These are phyloP conservation scores for Pisolithus sp. DNA, from an alignment of 768 basidiomycete species.

Conservation along the genomic window DNA sequence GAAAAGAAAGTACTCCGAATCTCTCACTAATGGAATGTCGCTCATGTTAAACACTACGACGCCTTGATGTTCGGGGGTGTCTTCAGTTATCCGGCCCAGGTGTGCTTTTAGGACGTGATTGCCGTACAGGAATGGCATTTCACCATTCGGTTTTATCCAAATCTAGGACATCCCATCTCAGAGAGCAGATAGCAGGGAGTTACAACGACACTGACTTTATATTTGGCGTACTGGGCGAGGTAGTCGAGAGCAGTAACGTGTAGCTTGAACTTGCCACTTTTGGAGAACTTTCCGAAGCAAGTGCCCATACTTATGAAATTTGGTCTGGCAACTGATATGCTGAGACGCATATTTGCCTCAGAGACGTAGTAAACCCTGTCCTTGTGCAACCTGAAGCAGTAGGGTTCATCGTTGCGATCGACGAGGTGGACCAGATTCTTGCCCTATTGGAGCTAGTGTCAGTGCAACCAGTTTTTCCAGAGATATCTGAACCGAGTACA, in stretches of 20 bases:
- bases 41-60: slow-evolving; percentile 96
- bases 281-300: slow-evolving; percentile 96
- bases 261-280: slow-evolving; percentile 95
- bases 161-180: slow-evolving; percentile 44
- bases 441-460: slow-evolving; percentile 46
- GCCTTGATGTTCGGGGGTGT: slow-evolving; percentile 97
- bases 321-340: slow-evolving; percentile 85
- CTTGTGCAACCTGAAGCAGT: slow-evolving; percentile 92
- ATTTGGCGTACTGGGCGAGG: slow-evolving; percentile 93
- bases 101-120: slow-evolving; percentile 99
- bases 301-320: slow-evolving; percentile 92
- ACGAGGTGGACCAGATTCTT: slow-evolving; percentile 95
- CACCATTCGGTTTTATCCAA: slow-evolving; percentile 99
- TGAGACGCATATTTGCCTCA: slow-evolving; percentile 87
- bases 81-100: slow-evolving; percentile 97
- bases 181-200: background rate
- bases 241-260: slow-evolving; percentile 92
- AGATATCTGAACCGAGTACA: slow-evolving; percentile 38
- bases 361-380: slow-evolving; percentile 97
- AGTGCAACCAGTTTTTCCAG: background rate
- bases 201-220: slow-evolving; percentile 59
- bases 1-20: slow-evolving; percentile 4
- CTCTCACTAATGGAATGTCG: slow-evolving; percentile 79
- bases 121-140: slow-evolving; percentile 98
- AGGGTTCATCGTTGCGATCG: slow-evolving; percentile 88